Base-by-base conservation (phyloP, 2,329 filamentous ascomycete species). In the Xylaria sp. region DNA sequence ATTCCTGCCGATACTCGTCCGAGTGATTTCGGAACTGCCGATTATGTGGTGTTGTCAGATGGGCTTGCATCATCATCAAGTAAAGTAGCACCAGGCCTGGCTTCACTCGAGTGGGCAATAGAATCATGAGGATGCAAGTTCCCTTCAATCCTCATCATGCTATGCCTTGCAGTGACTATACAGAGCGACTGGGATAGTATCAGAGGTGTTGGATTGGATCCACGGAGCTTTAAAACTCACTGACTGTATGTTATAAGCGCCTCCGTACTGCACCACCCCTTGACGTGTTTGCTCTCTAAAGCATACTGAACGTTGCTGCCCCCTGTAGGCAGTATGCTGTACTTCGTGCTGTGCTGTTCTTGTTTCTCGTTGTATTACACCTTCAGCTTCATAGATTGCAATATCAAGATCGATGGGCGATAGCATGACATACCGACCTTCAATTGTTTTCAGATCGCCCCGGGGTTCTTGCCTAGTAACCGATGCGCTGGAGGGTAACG, bases 31-130 rank as follows among this genome's bases (percentile, higher is more conserved):
- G 52, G 48, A 52, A 65, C 55, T 37, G 54, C 28, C 20, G 46
- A 54, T 46, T 58, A 15, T 55, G 34, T 41, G 34, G 32, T 28
- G 15, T 62, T 62, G 48, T 54, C 59, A 62, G 59, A 34, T 20
- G 46, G 37, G 25, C 28, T 25, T 57, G 62, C 62, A 64, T 58
- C 46, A 44, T 44, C 63, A 28, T 52, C 4, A 46, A 46, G 63
- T 65, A 51, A 46, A 46, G 63, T 65, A 51, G 51, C 20, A 59
- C 63, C 58, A 37, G 28, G 23, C 10, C 39, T 23, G 39, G 20
- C 18, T 25, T 18, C 32, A 50, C 56, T 12, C 46, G 10, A 54
- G 44, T 34, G 25, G 10, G 8, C 15, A 28, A 10, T 54, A 23
- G 23, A 41, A 25, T 54, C 23, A 32, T 54, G n/a, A 20, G 4